Percentiles rank a stretch among this genome's conserved stretches.
Evolutionary conservation across 2,329 filamentous ascomycete genomes (phyloP).

Genomic region (Botrytis tulipae): DNA sequence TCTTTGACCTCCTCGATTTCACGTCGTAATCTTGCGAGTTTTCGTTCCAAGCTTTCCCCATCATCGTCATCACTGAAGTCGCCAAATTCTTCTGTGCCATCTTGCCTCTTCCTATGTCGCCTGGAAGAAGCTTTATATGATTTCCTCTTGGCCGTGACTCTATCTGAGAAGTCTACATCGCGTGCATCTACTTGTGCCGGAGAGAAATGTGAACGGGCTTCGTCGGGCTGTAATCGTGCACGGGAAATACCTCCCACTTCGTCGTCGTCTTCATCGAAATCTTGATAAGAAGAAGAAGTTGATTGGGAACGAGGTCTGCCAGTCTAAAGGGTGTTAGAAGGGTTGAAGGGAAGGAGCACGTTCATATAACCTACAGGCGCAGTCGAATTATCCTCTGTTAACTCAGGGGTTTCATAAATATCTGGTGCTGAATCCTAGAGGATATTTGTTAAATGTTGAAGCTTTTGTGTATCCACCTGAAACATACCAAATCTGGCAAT

Average conservation of each 20-base stretch:
- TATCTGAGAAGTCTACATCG: slow-evolving; percentile 85
- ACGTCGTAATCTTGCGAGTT: slow-evolving; percentile 76
- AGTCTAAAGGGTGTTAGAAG: slow-evolving; percentile 30
- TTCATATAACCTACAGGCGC: slow-evolving; percentile 59
- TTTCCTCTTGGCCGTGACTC: slow-evolving; percentile 76
- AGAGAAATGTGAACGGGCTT: slow-evolving; percentile 78
- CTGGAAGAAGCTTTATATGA: slow-evolving; percentile 77
- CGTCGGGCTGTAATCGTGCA: slow-evolving; percentile 70
- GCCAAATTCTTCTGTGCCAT: slow-evolving; percentile 65
- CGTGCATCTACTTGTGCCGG: slow-evolving; percentile 72
- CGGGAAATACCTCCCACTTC: slow-evolving; percentile 69
- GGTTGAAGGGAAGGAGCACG: no score
- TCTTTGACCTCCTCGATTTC: slow-evolving; percentile 73
- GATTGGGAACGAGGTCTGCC: slow-evolving; percentile 53
- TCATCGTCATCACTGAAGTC: slow-evolving; percentile 76
- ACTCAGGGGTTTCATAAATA: slow-evolving; percentile 92
- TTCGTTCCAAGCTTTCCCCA: slow-evolving; percentile 72
- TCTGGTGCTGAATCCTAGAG: slow-evolving; percentile 83
- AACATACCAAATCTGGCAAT: slow-evolving; percentile 70
- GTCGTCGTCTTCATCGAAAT: slow-evolving; percentile 61
- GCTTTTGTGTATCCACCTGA: background rate
- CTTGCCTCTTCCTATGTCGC: slow-evolving; percentile 59
- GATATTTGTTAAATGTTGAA: slow-evolving; percentile 11
- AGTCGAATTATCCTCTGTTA: slow-evolving; percentile 87
- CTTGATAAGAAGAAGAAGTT: slow-evolving; percentile 55